Base-by-base conservation (phyloP, 2,329 filamentous ascomycete genomes). In the Cladophialophora yegresii region DNA sequence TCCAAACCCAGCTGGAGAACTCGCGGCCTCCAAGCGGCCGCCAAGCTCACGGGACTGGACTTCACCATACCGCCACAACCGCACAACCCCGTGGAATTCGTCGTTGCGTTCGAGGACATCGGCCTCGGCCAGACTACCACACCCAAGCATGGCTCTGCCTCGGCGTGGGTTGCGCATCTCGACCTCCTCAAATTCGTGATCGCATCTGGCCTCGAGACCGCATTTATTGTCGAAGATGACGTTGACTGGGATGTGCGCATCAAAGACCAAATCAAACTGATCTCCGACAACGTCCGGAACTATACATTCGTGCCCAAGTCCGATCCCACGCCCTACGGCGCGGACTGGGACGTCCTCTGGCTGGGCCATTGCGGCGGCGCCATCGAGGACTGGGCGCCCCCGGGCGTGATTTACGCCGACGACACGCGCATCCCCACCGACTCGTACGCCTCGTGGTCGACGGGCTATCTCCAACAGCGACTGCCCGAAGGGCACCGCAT, bases 271-370 rank as follows among this genome's bases (percentile, higher is more conserved):
- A 26, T 66, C n/a, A n/a, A 58, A n/a, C 20, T 65, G 28, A 43
- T 61, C 32, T 65, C 62, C n/a, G 62, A 62, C 62, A 33, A 40
- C 47, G 16, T 62, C 16, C 49, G 62, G 10, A 51, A 49, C 32
- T 62, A 55, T 28, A 62, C 58, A 3, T 33, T 23, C 20, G 51
- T 51, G 5, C 26, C 59, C 5, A 28, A 32, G 22, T 20, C 7
- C 7, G 47, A 57, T 22, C 47, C 36, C 3, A 58, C 49, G 4
- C 63, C 82, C 0, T 84, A 82, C 56, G 81, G 82, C 23, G 77
- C 79, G 59, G 73, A 77, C 62, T 84, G 82, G 82, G 82, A 84
- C 63, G 64, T 84, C 1, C 76, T 84, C 12, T 83, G 81, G 81
- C 70, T 82, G 0, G 82, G 82, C 23, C 79, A 82, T 64, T 83